Conservation (phyloP, 2,329 filamentous ascomycete species). For the Sodiomyces alkalinus region DNA sequence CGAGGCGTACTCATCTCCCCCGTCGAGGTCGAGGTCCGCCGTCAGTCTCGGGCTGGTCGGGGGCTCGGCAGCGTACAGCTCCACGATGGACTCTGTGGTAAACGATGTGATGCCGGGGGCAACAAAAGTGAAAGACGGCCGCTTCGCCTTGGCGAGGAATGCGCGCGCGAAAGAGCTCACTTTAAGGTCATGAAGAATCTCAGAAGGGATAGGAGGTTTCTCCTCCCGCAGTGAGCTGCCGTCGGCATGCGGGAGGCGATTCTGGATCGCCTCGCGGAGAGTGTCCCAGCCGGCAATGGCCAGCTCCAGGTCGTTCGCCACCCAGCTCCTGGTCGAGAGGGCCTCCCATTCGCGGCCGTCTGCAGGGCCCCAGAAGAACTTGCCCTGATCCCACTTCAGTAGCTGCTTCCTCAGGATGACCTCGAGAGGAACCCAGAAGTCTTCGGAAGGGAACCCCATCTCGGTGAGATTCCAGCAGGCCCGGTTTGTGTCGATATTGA, state of each 20-base stretch:
- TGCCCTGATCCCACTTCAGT: not conserved
- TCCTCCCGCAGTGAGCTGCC: not conserved
- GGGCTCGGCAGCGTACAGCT: conserved; percentile 16
- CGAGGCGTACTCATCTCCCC: not conserved
- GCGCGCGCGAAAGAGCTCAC: not conserved
- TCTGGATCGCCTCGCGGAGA: not conserved
- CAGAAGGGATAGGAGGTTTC: too few species aligned
- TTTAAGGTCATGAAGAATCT: too few species aligned
- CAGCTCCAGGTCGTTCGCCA: not conserved
- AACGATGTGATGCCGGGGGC: not conserved
- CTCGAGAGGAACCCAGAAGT: not conserved
- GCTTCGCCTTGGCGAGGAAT: not conserved
- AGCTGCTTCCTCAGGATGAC: not conserved
- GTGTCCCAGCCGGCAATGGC: not conserved
- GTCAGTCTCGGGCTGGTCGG: conserved; percentile 19
- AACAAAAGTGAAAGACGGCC: not conserved
- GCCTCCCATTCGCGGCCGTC: not conserved
- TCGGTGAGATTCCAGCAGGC: not conserved
- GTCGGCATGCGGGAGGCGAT: not conserved
- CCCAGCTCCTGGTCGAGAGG: not conserved
- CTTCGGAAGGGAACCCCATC: not conserved
- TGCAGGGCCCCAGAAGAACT: not conserved
- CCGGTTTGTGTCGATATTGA: not conserved
- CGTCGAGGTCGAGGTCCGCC: not conserved
- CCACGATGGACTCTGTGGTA: conserved; percentile 8